Conservation (phyloP, 352 stramenopile genomes). For the Globisporangium middletonii region DNA sequence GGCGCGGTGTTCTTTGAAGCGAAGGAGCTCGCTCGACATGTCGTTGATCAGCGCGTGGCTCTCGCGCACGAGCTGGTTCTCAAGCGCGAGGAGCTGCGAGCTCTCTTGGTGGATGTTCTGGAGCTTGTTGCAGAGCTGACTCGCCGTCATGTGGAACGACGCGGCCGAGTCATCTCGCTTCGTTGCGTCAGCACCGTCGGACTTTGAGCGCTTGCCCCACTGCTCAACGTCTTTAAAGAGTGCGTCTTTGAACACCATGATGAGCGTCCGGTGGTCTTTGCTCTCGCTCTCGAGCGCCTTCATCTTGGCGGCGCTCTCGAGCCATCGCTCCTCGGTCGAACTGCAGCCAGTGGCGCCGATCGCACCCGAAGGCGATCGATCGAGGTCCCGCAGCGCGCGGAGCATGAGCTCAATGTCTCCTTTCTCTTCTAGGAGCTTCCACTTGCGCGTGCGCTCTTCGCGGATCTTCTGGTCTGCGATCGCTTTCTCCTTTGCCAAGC, state of each 20-base stretch:
- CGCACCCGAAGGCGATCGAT: conserved; percentile 11
- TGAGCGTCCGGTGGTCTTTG: conserved; percentile 77
- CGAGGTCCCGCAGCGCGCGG: conserved; percentile 61
- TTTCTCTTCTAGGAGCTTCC: conserved; percentile 81
- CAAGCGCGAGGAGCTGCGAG: conserved; percentile 53
- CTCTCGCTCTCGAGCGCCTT: conserved; percentile 56
- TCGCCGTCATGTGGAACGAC: conserved; percentile 68
- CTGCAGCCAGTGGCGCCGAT: conserved; percentile 10
- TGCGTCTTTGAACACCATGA: conserved; percentile 79
- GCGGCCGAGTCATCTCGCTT: conserved; percentile 64
- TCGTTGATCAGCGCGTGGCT: conserved; percentile 63
- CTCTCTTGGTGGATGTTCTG: conserved; percentile 78
- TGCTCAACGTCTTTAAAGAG: conserved; percentile 72
- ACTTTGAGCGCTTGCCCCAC: conserved; percentile 47
- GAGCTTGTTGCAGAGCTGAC: conserved; percentile 73
- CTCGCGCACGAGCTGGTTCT: conserved; percentile 56
- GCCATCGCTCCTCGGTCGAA: conserved; percentile 45
- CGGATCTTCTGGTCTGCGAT: conserved; percentile 72
- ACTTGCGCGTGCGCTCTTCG: conserved; percentile 79
- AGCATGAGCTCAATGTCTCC: conserved; percentile 80
- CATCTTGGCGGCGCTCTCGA: conserved; percentile 51
- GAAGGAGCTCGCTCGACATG: conserved; percentile 55
- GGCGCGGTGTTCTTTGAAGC: conserved; percentile 42
- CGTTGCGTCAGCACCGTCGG: conserved; percentile 7
- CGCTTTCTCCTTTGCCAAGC: conserved; percentile 71